Conservation (phyloP, 768 basidiomycete species). For the Mycena pura region DNA sequence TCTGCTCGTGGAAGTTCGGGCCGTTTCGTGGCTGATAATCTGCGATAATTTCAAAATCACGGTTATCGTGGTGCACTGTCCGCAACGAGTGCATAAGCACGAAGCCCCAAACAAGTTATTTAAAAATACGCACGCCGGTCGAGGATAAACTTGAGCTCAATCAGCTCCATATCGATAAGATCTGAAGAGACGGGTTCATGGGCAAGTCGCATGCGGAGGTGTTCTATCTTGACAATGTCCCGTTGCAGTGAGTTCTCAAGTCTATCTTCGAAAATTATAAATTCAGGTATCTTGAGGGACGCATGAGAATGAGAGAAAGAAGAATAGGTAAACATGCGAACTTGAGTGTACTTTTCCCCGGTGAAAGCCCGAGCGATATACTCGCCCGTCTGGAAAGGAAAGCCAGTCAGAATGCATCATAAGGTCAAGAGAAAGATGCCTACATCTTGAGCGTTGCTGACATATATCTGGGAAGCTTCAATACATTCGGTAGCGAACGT, state of each 20-base stretch:
- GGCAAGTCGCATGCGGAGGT: conserved; percentile 81
- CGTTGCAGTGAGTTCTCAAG: conserved; percentile 87
- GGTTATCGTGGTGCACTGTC: conserved; percentile 86
- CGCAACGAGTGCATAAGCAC: too few species aligned
- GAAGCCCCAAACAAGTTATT: neutral
- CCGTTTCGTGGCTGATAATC: conserved; percentile 73
- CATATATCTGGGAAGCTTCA: conserved; percentile 82
- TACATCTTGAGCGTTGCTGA: conserved; percentile 82
- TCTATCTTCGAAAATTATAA: conserved; percentile 79
- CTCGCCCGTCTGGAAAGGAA: conserved; percentile 73
- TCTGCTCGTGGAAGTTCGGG: conserved; percentile 68
- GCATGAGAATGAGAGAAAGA: neutral
- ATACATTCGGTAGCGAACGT: conserved; percentile 78
- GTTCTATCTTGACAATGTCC: conserved; percentile 82
- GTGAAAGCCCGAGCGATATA: conserved; percentile 81
- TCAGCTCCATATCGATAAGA: conserved; percentile 81
- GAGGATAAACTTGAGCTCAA: conserved; percentile 84
- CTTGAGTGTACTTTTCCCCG: conserved; percentile 85
- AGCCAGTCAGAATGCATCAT: conserved; percentile 4
- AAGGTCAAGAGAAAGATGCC: conserved; percentile 13
- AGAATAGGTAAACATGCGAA: conserved; percentile 29
- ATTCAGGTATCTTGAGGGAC: conserved; percentile 73
- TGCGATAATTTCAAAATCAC: conserved; percentile 80
- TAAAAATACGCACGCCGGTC: conserved; percentile 61
- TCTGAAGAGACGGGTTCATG: conserved; percentile 77